These are phyloP conservation scores for Leishmania tarentolae DNA, from an alignment of 208 protist species.

Conservation along the genomic window DNA sequence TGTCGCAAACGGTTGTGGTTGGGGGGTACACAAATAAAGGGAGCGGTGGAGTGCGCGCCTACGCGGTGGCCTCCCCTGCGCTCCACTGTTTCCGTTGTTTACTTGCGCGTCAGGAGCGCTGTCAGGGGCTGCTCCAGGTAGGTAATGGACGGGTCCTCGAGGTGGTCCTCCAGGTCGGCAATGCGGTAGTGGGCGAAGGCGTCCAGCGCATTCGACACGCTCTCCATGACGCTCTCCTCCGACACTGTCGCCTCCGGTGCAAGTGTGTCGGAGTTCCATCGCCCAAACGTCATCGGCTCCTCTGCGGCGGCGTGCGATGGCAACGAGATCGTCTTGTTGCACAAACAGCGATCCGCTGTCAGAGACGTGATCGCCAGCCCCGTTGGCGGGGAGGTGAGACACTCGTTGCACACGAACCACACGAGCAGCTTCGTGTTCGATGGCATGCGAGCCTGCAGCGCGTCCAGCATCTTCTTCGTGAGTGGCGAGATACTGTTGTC, in stretches of 20 bases:
- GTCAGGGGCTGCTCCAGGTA: conserved; percentile 76
- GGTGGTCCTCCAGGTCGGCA: conserved; percentile 87
- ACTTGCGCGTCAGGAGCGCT: conserved; percentile 48
- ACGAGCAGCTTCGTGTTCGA: conserved; percentile 42
- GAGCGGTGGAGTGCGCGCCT: too few relatives aligned
- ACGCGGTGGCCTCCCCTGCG: too few relatives aligned
- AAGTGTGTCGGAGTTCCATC: conserved; percentile 83
- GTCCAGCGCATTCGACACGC: conserved; percentile 73
- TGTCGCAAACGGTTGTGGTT: not conserved
- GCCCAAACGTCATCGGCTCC: conserved; percentile 54
- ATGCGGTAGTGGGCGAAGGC: conserved; percentile 77
- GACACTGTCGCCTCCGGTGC: conserved; percentile 44
- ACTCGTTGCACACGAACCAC: conserved; percentile 71
- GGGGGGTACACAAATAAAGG: too few relatives aligned
- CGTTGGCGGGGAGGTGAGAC: conserved; percentile 56
- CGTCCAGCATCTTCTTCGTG: conserved; percentile 45
- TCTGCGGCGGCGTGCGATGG: conserved; percentile 21
- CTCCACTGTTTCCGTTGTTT: not conserved
- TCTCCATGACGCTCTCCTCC: conserved; percentile 51
- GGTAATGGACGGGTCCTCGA: conserved; percentile 77
- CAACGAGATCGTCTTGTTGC: conserved; percentile 37
- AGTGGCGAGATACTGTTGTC: conserved; percentile 55
- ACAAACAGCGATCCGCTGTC: conserved; percentile 35
- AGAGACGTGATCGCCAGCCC: conserved; percentile 44
- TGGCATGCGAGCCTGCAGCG: conserved; percentile 37